A percentile compares a stretch with the other conserved stretches of the same genome.
Conservation (phyloP, 2,329 filamentous ascomycete genomes). For the Curvularia sp. region DNA sequence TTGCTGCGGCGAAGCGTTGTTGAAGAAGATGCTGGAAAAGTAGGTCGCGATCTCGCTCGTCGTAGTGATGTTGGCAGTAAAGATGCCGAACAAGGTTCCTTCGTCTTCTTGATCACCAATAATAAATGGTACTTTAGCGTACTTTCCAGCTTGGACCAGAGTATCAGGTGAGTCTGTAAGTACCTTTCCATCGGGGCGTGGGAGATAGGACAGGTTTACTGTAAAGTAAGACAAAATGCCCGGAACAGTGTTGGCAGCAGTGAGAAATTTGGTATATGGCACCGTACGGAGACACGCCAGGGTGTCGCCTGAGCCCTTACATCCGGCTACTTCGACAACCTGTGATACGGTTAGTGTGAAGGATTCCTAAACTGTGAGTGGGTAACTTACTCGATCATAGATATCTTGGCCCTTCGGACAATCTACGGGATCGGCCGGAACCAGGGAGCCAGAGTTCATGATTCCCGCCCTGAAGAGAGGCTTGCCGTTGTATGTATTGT, state of each 20-base stretch:
- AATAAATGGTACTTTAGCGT: slow-evolving; percentile 68
- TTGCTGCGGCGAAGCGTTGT: slow-evolving; percentile 59
- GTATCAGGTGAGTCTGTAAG: slow-evolving; percentile 70
- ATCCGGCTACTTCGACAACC: slow-evolving; percentile 58
- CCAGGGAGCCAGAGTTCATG: slow-evolving; percentile 63
- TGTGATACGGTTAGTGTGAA: slow-evolving; percentile 61
- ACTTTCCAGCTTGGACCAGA: slow-evolving; percentile 61
- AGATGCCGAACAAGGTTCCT: slow-evolving; percentile 75
- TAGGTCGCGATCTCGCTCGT: slow-evolving; percentile 67
- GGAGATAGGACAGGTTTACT: slow-evolving; percentile 75
- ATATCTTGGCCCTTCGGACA: slow-evolving; percentile 69
- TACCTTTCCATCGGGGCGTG: slow-evolving; percentile 72
- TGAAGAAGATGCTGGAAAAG: slow-evolving; percentile 68
- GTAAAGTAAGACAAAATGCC: slow-evolving; percentile 71
- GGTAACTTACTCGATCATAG: slow-evolving; percentile 54
- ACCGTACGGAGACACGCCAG: slow-evolving; percentile 58
- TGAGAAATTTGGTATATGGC: slow-evolving; percentile 60
- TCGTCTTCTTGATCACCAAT: slow-evolving; percentile 82
- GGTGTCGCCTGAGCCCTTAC: slow-evolving; percentile 52
- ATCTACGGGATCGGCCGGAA: slow-evolving; percentile 64
- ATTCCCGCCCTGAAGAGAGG: slow-evolving; percentile 78
- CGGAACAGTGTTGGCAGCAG: slow-evolving; percentile 74
- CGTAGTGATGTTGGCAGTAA: slow-evolving; percentile 72
- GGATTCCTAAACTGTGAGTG: slow-evolving; percentile 39
- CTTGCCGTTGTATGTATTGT: slow-evolving; percentile 77